These are phyloP conservation scores for Naganishia sp. DNA, from an alignment of 1,284 basidiomycete species.

Conservation along the genomic window DNA sequence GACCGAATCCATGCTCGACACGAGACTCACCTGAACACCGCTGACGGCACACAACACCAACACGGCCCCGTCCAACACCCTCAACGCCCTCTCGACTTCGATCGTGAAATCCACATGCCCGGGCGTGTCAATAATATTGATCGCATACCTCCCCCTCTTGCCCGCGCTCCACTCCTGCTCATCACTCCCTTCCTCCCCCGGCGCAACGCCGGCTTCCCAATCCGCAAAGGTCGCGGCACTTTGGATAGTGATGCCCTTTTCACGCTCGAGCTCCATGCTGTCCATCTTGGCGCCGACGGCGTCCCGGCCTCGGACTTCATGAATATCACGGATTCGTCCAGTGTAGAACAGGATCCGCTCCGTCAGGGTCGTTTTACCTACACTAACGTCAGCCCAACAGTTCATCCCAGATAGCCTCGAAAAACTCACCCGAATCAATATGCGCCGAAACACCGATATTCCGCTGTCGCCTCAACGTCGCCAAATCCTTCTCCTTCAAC, in stretches of 20 bases:
- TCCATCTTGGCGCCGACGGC: slow-evolving; percentile 99
- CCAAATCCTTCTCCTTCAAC: slow-evolving; percentile 44
- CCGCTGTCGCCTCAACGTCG: slow-evolving; percentile 49
- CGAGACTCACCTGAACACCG: slow-evolving; percentile 75
- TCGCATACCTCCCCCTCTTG: slow-evolving; percentile 77
- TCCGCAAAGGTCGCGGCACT: slow-evolving; percentile 98
- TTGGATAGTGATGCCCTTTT: slow-evolving; percentile 99
- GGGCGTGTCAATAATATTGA: slow-evolving; percentile 99
- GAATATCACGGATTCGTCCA: slow-evolving; percentile 91
- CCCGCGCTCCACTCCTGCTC: slow-evolving; percentile 57
- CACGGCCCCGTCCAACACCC: slow-evolving; percentile 95
- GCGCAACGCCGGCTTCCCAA: slow-evolving; percentile 70
- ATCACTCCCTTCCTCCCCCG: slow-evolving; percentile 44
- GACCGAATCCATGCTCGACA: no score
- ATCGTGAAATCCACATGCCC: slow-evolving; percentile 99
- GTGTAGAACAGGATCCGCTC: slow-evolving; percentile 97
- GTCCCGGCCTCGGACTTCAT: slow-evolving; percentile 95
- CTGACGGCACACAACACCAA: slow-evolving; percentile 95
- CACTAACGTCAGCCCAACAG: neutral
- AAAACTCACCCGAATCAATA: slow-evolving; percentile 72
- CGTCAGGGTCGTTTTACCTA: slow-evolving; percentile 93
- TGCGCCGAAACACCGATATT: slow-evolving; percentile 70
- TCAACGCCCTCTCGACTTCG: slow-evolving; percentile 94
- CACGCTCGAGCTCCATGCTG: slow-evolving; percentile 97
- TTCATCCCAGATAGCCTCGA: neutral